Percentiles rank a stretch among this genome's conserved stretches.
These are phyloP conservation scores for Trichoderma parareesei DNA, from an alignment of 495 filamentous ascomycete species.

Conservation along the genomic window DNA sequence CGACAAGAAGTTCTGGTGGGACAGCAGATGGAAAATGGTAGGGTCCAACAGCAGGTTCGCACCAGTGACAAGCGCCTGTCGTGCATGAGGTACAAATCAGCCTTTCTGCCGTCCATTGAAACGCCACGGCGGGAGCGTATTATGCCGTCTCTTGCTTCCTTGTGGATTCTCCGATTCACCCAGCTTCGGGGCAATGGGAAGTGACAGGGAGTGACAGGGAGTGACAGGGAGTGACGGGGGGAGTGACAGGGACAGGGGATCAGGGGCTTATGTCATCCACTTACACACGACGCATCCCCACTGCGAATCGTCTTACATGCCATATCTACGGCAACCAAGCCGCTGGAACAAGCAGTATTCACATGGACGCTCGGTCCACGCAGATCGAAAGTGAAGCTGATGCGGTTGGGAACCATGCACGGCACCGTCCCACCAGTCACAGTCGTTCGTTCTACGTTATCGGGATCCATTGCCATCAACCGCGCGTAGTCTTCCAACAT, in stretches of 20 bases:
- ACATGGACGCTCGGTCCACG: slow-evolving; percentile 18
- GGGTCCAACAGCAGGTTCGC: slow-evolving; percentile 41
- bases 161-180: no score
- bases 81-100: not conserved
- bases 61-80: slow-evolving; percentile 40
- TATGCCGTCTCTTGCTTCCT: not conserved
- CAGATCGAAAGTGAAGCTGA: slow-evolving; percentile 37
- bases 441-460: slow-evolving; percentile 17
- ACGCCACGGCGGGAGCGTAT: not conserved
- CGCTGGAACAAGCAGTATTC: slow-evolving; percentile 61
- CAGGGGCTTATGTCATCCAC: slow-evolving; percentile 1
- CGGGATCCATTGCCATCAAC: slow-evolving; percentile 22
- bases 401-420: slow-evolving; percentile 43
- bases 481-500: slow-evolving; percentile 26
- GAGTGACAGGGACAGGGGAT: not conserved
- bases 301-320: slow-evolving; percentile 67
- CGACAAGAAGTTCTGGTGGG: slow-evolving; percentile 28
- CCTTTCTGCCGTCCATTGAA: not conserved
- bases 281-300: slow-evolving; percentile 20
- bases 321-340: slow-evolving; percentile 44
- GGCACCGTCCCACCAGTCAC: slow-evolving; percentile 25
- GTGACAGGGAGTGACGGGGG: not conserved
- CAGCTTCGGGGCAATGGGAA: no score
- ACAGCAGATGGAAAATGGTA: slow-evolving; percentile 23
- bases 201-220: no score